A percentile compares a stretch with the other conserved stretches of the same genome.
Evolutionary conservation across 2,329 filamentous ascomycete species (phyloP).

Genomic region (Neocucurbitaria cava): DNA sequence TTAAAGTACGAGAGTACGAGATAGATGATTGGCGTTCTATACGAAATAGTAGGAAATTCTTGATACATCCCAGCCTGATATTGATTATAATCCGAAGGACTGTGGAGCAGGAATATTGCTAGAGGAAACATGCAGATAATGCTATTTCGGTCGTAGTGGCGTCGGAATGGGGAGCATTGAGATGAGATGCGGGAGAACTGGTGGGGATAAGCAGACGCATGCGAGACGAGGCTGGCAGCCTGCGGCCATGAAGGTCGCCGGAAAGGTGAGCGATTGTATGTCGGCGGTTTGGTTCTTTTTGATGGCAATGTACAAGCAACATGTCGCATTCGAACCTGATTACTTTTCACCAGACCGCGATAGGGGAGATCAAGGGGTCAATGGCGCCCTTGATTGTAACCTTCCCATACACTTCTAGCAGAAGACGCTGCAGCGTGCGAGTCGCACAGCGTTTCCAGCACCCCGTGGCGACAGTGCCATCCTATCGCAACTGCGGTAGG

Average conservation of each 20-base stretch:
- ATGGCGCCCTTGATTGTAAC: not conserved
- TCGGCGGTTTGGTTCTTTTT: too few species aligned
- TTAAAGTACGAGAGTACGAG: too few species aligned
- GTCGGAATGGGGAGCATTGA: not conserved
- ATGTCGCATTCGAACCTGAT: not conserved
- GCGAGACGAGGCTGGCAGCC: not conserved
- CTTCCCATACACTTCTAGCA: not conserved
- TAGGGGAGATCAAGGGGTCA: not conserved
- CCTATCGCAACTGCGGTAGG: not conserved
- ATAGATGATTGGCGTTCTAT: too few species aligned
- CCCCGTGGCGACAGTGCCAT: not conserved
- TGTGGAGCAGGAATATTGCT: not conserved
- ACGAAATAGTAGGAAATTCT: too few species aligned
- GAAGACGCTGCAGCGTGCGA: not conserved
- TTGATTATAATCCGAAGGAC: not conserved
- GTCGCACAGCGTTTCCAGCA: not conserved
- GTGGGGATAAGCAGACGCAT: not conserved
- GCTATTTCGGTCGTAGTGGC: slow-evolving; percentile 6
- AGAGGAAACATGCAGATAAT: not conserved
- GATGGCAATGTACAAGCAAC: not conserved
- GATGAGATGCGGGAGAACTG: not conserved
- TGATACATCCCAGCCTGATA: not conserved
- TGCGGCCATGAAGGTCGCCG: not conserved
- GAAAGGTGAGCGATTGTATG: not conserved
- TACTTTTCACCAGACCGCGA: not conserved